Base-by-base conservation (phyloP, 352 stramenopile species). In the Phytopythium oedochilum region DNA sequence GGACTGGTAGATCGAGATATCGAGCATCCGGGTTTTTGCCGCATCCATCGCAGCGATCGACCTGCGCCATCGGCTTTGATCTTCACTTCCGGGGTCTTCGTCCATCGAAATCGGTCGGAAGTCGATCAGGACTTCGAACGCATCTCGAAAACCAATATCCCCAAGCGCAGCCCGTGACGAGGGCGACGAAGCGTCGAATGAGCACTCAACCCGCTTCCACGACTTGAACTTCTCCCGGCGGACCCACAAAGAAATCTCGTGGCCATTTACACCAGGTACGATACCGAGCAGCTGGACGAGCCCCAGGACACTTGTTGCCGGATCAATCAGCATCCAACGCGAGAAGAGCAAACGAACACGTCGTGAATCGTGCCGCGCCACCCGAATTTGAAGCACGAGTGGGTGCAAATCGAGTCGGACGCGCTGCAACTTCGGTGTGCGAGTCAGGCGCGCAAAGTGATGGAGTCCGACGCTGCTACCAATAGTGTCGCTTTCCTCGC, bases 81-180 rank as follows among this genome's bases (percentile, higher is more conserved):
- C 44, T 10, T 66, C 51, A 36, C 66, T 70, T 22, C 61, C 52
- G 22, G 44, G 53, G 15, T 71, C 59, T 11, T 65, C 60, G 14
- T 73, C 61, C 50, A 68, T 70, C 15, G 68, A 54, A 29, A 74
- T 52, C 15, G 75, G 63, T 39, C 75, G 75, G 28, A 89, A 88
- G 59, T 92, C 78, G 29, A 92, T 70, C 18, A 92, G 71, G 35
- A 92, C 42, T 38, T 92, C 81, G 48, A 82, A 62, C 1, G 70
- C 57, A 44, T 68, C 84, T 29, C 71, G 65, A 35, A 91, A 66
- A 6, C 70, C 57, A 9, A 87, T 55, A 6, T 70, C 58, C 0
- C 70, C 53, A 1, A 89, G 57, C 12, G 75, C 78, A n/a, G 63
- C 66, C 14, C 57, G 52, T 2, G 68, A 65, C 8, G 66, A 64